Evolutionary conservation across 2,329 filamentous ascomycete species (phyloP).

Genomic region (Talaromyces sp.): DNA sequence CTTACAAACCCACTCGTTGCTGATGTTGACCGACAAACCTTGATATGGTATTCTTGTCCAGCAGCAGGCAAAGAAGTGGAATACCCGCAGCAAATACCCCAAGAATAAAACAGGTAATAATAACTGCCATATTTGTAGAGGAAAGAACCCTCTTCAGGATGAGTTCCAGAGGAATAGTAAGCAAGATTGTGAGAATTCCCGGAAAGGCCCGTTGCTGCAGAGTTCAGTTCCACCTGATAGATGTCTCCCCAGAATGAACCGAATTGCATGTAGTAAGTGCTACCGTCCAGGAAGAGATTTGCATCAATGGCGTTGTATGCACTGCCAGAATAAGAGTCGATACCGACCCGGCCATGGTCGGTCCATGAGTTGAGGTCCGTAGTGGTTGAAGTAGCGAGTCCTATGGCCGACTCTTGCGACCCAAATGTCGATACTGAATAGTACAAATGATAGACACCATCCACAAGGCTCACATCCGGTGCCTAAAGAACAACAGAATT

Average conservation of each 20-base stretch:
- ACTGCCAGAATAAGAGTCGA: constrained; percentile 34
- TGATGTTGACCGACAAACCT: constrained; percentile 54
- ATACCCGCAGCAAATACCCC: constrained; percentile 57
- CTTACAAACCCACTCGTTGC: constrained; percentile 50
- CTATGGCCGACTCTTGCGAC: constrained; percentile 56
- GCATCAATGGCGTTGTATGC: constrained; percentile 58
- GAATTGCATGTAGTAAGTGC: constrained; percentile 51
- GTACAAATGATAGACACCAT: constrained; percentile 57
- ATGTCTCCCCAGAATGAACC: constrained; percentile 65
- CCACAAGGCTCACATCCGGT: constrained; percentile 56
- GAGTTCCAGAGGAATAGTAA: constrained; percentile 46
- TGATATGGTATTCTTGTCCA: constrained; percentile 61
- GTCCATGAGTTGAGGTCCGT: constrained; percentile 32
- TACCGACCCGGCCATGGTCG: constrained; percentile 26
- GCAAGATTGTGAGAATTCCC: constrained; percentile 44
- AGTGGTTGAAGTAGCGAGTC: constrained; percentile 46
- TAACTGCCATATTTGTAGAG: constrained; percentile 51
- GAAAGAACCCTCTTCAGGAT: constrained; percentile 53
- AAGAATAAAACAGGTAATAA: constrained; percentile 61
- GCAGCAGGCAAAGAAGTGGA: constrained; percentile 45
- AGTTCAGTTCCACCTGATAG: constrained; percentile 51
- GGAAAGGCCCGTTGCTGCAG: constrained; percentile 23
- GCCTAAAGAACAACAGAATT: constrained; percentile 39
- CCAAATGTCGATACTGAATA: constrained; percentile 61
- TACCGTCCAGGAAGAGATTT: constrained; percentile 43